phyloP scores from a whole-genome alignment of 441 rosid species.

The Theobroma grandiflorum region DNA sequence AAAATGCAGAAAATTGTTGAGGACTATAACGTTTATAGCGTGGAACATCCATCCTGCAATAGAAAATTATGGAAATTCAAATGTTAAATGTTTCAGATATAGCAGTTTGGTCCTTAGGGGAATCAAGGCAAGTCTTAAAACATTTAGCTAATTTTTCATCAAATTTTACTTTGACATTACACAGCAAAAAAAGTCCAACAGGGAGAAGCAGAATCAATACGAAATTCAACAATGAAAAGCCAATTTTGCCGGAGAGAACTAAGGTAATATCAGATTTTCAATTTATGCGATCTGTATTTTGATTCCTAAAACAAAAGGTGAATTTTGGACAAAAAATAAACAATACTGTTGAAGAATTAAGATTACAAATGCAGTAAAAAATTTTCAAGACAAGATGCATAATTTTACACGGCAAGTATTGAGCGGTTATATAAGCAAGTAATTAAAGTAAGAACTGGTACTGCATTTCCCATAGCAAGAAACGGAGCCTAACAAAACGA shows the following conservation, averaged over 20 bases:
- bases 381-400: background rate
- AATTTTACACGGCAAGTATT: background rate
- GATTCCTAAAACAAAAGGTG: too few relatives aligned
- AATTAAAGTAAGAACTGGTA: background rate
- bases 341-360: too few relatives aligned
- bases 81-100: constrained; percentile 20
- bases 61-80: background rate
- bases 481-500: background rate
- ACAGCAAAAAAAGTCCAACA: background rate
- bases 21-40: constrained; percentile 62
- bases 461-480: background rate
- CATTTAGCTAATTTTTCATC: background rate
- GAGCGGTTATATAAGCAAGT: background rate
- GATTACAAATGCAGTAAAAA: too few relatives aligned
- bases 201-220: background rate
- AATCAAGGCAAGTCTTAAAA: background rate
- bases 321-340: too few relatives aligned
- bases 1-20: constrained; percentile 42
- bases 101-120: background rate
- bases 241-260: background rate
- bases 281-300: background rate
- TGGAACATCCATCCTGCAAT: constrained; percentile 88
- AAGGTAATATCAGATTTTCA: constrained; percentile 3
- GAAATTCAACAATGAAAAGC: background rate
- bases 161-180: background rate